phyloP scores from a whole-genome alignment of 495 filamentous ascomycete genomes.

The Hypoxylon intermedium region DNA sequence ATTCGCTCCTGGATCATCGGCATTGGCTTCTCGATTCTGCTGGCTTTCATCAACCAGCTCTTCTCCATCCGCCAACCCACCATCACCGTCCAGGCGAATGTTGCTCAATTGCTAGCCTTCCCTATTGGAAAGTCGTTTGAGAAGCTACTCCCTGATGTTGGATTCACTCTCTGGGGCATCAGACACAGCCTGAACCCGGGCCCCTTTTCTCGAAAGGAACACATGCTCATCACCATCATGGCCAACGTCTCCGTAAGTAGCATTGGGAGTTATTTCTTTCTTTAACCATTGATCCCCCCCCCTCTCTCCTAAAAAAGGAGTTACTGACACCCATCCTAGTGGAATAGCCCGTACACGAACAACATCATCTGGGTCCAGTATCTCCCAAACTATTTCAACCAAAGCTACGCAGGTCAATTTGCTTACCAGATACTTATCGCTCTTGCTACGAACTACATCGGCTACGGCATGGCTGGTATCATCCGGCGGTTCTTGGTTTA shows the following conservation, averaged over 20 bases:
- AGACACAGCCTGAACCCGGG: slow-evolving; percentile 55
- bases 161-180: slow-evolving; percentile 48
- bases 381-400: slow-evolving; percentile 51
- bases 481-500: slow-evolving; percentile 64
- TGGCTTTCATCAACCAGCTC: slow-evolving; percentile 53
- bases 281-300: too few species aligned
- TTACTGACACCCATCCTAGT: too few species aligned
- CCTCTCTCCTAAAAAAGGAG: too few species aligned
- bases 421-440: slow-evolving; percentile 54
- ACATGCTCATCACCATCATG: slow-evolving; percentile 61
- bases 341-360: slow-evolving; percentile 52
- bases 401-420: slow-evolving; percentile 46
- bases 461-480: slow-evolving; percentile 61
- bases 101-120: slow-evolving; percentile 52
- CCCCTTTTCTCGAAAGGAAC: slow-evolving; percentile 60
- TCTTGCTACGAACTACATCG: slow-evolving; percentile 57
- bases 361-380: slow-evolving; percentile 56
- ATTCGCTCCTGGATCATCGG: slow-evolving; percentile 52
- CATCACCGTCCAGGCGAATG: slow-evolving; percentile 44
- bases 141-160: slow-evolving; percentile 44
- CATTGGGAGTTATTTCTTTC: too few species aligned
- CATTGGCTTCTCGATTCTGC: slow-evolving; percentile 44
- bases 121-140: slow-evolving; percentile 48
- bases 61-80: slow-evolving; percentile 51
- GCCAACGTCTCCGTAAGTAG: slow-evolving; percentile 47